Conservation (phyloP, 148 eudicot species). For the Camellia granthamiana region DNA sequence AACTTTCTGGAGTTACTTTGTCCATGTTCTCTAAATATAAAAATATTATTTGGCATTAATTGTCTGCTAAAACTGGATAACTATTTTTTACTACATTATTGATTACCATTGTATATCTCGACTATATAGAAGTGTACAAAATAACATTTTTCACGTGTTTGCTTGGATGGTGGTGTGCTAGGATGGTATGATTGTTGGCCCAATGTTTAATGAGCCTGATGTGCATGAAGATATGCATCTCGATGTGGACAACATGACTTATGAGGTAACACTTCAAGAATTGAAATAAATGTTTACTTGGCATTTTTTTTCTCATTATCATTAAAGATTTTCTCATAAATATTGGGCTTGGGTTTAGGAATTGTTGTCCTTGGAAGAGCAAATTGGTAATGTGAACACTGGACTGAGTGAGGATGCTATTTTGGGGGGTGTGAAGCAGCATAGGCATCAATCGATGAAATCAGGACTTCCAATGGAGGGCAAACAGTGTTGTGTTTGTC, state of each 20-base stretch:
- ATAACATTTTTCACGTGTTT: not conserved
- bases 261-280: not conserved
- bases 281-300: too few species aligned
- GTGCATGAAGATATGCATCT: not conserved
- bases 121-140: not conserved
- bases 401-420: slow-evolving; percentile 69
- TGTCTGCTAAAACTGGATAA: too few species aligned
- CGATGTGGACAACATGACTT: not conserved
- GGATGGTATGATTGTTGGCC: not conserved
- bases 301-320: too few species aligned
- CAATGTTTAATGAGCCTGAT: not conserved
- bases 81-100: too few species aligned
- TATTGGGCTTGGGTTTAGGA: not conserved
- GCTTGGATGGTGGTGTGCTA: not conserved
- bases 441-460: slow-evolving; percentile 34
- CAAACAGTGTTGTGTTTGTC: slow-evolving; percentile 85
- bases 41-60: not conserved
- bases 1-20: not conserved
- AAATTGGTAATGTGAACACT: slow-evolving; percentile 72
- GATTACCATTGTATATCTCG: not conserved
- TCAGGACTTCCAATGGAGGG: slow-evolving; percentile 34
- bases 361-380: slow-evolving; percentile 66
- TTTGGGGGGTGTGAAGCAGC: slow-evolving; percentile 45
- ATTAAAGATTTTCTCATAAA: not conserved
- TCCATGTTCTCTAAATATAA: not conserved